A percentile compares a stretch with the other conserved stretches of the same genome.
These are phyloP conservation scores for Haplosporangium gracile DNA, from an alignment of 192 early-diverging fungal species.

Conservation along the genomic window DNA sequence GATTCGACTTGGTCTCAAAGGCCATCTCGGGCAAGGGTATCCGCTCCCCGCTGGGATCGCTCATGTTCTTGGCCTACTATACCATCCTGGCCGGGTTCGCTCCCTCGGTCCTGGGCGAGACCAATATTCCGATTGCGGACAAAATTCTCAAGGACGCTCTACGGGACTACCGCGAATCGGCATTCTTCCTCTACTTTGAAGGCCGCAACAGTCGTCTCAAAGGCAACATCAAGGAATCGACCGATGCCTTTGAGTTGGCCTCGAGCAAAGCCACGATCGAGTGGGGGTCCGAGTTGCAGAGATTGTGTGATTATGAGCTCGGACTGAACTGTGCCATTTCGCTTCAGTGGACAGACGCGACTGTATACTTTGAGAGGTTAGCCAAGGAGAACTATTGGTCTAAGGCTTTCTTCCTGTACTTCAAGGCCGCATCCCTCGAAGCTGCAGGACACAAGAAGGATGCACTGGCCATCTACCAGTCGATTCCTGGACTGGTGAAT, in stretches of 20 bases:
- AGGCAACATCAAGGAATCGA: slow-evolving; percentile 61
- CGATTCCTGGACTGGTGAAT: slow-evolving; percentile 58
- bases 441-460: slow-evolving; percentile 75
- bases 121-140: slow-evolving; percentile 58
- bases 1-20: slow-evolving; percentile 64
- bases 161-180: slow-evolving; percentile 60
- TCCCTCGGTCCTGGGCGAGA: slow-evolving; percentile 59
- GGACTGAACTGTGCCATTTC: slow-evolving; percentile 61
- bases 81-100: slow-evolving; percentile 62
- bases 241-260: slow-evolving; percentile 56
- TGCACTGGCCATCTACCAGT: slow-evolving; percentile 74
- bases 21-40: slow-evolving; percentile 61
- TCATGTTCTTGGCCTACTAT: slow-evolving; percentile 68
- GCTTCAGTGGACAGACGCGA: slow-evolving; percentile 59
- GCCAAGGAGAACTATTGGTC: slow-evolving; percentile 64
- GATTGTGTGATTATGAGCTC: slow-evolving; percentile 61
- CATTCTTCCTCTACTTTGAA: slow-evolving; percentile 64
- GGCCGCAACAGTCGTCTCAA: slow-evolving; percentile 63
- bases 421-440: slow-evolving; percentile 58
- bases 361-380: slow-evolving; percentile 50
- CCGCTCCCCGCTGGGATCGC: slow-evolving; percentile 64
- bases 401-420: slow-evolving; percentile 59
- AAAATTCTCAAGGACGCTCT: slow-evolving; percentile 61
- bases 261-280: slow-evolving; percentile 45
- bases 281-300: slow-evolving; percentile 54